Conservation (phyloP, 768 basidiomycete genomes). For the Serendipita sp. region DNA sequence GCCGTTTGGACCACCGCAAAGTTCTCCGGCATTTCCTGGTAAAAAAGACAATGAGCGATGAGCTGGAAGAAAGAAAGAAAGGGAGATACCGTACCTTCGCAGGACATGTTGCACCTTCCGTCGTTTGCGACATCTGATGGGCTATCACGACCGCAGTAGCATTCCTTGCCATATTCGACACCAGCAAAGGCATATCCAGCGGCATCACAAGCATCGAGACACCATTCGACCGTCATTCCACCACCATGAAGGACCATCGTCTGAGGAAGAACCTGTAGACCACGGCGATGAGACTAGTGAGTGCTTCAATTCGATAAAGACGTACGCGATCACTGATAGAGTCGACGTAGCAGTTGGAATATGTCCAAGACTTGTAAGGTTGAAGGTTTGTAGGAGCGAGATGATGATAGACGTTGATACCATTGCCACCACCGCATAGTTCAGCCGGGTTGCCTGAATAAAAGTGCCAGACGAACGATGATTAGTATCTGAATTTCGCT, state of each 20-base stretch:
- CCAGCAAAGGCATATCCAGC: slow-evolving; percentile 8
- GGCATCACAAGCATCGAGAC: neutral
- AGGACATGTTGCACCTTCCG: neutral
- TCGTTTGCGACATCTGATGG: neutral
- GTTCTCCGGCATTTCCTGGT: neutral
- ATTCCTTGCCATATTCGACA: slow-evolving; percentile 3
- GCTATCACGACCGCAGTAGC: slow-evolving; percentile 7
- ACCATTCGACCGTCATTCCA: neutral
- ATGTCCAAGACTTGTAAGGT: neutral
- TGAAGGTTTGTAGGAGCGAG: neutral
- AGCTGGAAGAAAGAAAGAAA: neutral
- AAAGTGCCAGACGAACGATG: neutral
- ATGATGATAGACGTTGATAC: neutral
- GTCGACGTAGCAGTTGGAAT: slow-evolving; percentile 15
- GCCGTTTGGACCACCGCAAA: neutral
- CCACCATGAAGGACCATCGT: neutral
- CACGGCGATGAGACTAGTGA: no score
- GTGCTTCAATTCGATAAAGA: no score
- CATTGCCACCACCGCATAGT: neutral
- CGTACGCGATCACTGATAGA: slow-evolving; percentile 7
- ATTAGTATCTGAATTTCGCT: no score
- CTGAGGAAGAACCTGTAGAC: neutral
- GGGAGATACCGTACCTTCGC: neutral
- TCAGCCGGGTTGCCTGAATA: neutral
- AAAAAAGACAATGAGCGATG: neutral